Evolutionary conservation across 148 eudicot species (phyloP).

Genomic region (Rhododendron griersonianum): DNA sequence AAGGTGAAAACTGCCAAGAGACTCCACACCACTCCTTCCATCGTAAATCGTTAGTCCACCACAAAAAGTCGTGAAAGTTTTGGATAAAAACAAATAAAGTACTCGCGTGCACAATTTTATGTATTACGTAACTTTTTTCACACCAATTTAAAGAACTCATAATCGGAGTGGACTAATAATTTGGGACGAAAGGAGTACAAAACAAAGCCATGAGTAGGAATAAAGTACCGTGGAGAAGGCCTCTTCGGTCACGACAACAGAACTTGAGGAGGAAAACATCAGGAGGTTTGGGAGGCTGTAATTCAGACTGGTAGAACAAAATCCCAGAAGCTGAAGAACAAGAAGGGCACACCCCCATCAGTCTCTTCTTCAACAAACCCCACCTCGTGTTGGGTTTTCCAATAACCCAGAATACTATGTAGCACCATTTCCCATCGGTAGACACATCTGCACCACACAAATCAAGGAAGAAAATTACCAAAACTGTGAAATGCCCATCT

Average conservation of each 20-base stretch:
- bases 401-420: conserved; percentile 72
- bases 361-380: conserved; percentile 73
- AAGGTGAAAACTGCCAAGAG: background rate
- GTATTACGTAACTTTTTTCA: background rate
- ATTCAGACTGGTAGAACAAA: conserved; percentile 50
- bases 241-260: conserved; percentile 61
- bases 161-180: background rate
- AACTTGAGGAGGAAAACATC: conserved; percentile 81
- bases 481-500: background rate
- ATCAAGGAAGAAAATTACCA: conserved; percentile 4
- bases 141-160: background rate
- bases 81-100: background rate
- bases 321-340: conserved; percentile 76
- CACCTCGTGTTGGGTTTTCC: conserved; percentile 64
- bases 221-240: conserved; percentile 75
- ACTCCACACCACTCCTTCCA: background rate
- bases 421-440: conserved; percentile 97
- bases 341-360: conserved; percentile 75
- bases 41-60: background rate
- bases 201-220: background rate
- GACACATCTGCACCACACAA: conserved; percentile 59
- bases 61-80: background rate
- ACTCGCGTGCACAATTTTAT: background rate
- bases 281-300: conserved; percentile 58
- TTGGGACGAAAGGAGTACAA: background rate